Conservation (phyloP, 2,329 filamentous ascomycete genomes). For the Penicillium sp. region DNA sequence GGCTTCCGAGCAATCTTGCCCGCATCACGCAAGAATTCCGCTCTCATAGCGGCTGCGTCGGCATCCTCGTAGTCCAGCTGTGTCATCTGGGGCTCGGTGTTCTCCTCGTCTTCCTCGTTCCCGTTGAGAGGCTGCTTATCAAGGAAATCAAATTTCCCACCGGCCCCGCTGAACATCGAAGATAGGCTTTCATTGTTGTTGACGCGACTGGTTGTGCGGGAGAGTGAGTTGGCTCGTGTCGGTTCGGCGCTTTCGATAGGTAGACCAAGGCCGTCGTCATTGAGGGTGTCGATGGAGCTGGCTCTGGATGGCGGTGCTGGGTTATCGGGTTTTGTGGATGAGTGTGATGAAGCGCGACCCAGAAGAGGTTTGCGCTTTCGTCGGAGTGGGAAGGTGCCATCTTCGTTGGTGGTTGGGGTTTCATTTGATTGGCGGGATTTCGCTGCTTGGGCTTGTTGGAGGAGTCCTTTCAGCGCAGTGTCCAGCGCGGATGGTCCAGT, state of each 20-base stretch:
- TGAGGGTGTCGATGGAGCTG: slow-evolving; percentile 52
- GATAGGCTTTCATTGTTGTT: slow-evolving; percentile 30
- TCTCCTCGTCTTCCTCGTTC: slow-evolving; percentile 32
- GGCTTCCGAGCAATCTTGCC: slow-evolving; percentile 44
- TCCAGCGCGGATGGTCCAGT: slow-evolving; percentile 33
- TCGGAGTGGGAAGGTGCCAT: slow-evolving; percentile 22
- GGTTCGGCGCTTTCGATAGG: slow-evolving; percentile 31
- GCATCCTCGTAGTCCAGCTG: slow-evolving; percentile 51
- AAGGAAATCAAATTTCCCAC: slow-evolving; percentile 33
- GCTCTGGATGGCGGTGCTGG: slow-evolving; percentile 40
- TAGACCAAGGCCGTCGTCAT: slow-evolving; percentile 44
- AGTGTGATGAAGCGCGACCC: slow-evolving; percentile 43
- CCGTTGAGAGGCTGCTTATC: slow-evolving; percentile 20
- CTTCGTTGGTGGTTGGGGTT: slow-evolving; percentile 16
- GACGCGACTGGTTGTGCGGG: slow-evolving; percentile 25
- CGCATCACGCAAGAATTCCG: slow-evolving; percentile 50
- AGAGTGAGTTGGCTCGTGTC: slow-evolving; percentile 23
- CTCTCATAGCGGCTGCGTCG: slow-evolving; percentile 57
- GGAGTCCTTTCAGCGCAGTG: slow-evolving; percentile 41
- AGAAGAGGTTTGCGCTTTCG: slow-evolving; percentile 40
- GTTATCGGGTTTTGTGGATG: slow-evolving; percentile 30
- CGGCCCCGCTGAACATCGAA: slow-evolving; percentile 32
- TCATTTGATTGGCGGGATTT: slow-evolving; percentile 30
- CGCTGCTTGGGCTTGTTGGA: slow-evolving; percentile 40
- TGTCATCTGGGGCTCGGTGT: slow-evolving; percentile 44